Evolutionary conservation across 805 yeast genomes (phyloP), one percentile per base, ranked within the genome.

Genomic region (Candida golubevii): DNA sequence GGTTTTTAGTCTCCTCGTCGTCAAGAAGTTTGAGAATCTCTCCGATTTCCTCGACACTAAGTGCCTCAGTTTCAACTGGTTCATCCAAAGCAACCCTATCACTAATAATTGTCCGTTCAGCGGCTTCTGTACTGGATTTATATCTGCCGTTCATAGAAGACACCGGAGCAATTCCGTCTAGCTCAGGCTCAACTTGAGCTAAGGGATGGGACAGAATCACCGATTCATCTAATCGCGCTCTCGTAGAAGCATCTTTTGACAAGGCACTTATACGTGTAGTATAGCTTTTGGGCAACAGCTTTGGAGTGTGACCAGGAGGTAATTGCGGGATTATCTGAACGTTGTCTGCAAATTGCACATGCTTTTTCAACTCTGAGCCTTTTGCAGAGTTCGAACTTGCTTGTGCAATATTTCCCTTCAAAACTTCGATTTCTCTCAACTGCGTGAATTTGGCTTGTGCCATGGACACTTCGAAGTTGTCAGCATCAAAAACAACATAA

Each of bases 401-500:
- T 18, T 70, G 61, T 12, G 85, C 84, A 38, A 81, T 72, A 8
- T 63, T 38, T 4, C 67, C 49, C 6, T 63, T 48, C 34, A 82
- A 72, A 9, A 62, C 67, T 42, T 78, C 79, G 35, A 80, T 69
- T 43, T 77, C 60, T 41, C 59, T 65, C 7, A 57, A 58, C 18
- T 46, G 50, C 8, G 57, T 42, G 41, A 48, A 50, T 27, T 47
- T 49, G 29, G 49, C 49, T 39, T 74, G 77, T 26, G 80, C 85
- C 55, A 83, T 51, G 3, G 85, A 79, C 31, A 84, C 66, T 55
- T 77, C 71, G 35, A 62, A 62, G 54, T 74, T 73, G 26, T 80
- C 86, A 37, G 81, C 61, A 60, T 85, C 85, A 60, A 74, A 81
- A n/a, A 82, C 86, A 27, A 79, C 72, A 59, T 82, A 84, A 2